These are phyloP conservation scores for Camelina laxa DNA, from an alignment of 345 rosid genomes.

Conservation along the genomic window DNA sequence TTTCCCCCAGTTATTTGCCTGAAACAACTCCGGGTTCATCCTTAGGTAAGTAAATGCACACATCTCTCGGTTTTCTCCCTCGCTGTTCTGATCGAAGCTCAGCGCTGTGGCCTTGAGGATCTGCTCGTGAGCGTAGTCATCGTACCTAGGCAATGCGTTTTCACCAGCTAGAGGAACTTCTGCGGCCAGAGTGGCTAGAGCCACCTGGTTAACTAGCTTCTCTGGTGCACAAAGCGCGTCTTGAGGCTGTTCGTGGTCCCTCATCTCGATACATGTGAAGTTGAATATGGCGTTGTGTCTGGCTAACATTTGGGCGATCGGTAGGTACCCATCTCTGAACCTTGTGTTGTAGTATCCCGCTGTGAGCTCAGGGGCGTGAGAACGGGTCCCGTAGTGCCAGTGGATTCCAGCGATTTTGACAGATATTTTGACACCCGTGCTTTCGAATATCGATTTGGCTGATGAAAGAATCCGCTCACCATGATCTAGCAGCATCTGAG, in stretches of 20 bases:
- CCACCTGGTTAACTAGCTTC: constrained; percentile 91
- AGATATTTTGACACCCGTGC: constrained; percentile 66
- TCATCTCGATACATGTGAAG: constrained; percentile 97
- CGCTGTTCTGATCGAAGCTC: constrained; percentile 50
- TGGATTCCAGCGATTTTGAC: constrained; percentile 95
- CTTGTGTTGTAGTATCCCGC: constrained; percentile 98
- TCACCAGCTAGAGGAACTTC: constrained; percentile 88
- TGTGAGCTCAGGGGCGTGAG: constrained; percentile 98
- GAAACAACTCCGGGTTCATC: constrained; percentile 83
- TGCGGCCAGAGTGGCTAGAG: constrained; percentile 70
- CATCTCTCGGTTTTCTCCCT: constrained; percentile 59
- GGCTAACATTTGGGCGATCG: constrained; percentile 89
- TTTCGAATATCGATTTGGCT: constrained; percentile 60
- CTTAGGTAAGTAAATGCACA: constrained; percentile 97
- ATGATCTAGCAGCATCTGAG: constrained; percentile 82
- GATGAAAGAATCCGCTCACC: constrained; percentile 79
- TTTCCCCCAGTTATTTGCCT: constrained; percentile 78
- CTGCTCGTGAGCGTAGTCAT: constrained; percentile 76
- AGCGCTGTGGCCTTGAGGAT: constrained; percentile 70
- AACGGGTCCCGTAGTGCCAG: constrained; percentile 95
- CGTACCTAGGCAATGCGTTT: constrained; percentile 86
- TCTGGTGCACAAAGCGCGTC: constrained; percentile 93
- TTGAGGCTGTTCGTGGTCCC: constrained; percentile 96
- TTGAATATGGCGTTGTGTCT: constrained; percentile 88
- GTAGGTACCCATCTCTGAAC: constrained; percentile 84